These are phyloP conservation scores for Teunomyces tritomae DNA, from an alignment of 805 yeast genomes.

Conservation along the genomic window DNA sequence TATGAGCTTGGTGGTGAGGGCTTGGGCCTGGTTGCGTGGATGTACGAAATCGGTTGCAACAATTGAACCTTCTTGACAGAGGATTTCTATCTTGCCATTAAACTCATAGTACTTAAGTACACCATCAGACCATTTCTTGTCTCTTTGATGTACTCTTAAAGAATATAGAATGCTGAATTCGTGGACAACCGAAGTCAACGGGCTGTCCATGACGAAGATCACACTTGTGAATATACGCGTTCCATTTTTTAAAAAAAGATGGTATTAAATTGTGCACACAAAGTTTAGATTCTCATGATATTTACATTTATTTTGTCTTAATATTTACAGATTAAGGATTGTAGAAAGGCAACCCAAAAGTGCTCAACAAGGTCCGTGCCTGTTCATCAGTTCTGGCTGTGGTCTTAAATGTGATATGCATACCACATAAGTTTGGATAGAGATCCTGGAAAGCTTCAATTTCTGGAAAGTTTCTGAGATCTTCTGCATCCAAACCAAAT, in stretches of 20 bases:
- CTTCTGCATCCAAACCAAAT: constrained; percentile 77
- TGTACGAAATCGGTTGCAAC: constrained; percentile 32
- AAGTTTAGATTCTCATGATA: neutral
- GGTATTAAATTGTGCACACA: neutral
- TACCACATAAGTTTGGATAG: constrained; percentile 84
- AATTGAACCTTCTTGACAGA: constrained; percentile 33
- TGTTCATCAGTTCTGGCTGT: constrained; percentile 86
- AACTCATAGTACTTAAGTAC: constrained; percentile 42
- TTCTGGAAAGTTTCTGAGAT: constrained; percentile 86
- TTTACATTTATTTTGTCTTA: constrained; percentile 1
- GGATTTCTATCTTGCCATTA: constrained; percentile 47
- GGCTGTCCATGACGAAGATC: neutral
- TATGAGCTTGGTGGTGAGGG: constrained; percentile 11
- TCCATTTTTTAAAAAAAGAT: no score
- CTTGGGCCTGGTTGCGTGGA: constrained; percentile 15
- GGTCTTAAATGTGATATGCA: constrained; percentile 82
- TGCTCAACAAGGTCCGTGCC: constrained; percentile 81
- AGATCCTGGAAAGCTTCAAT: constrained; percentile 85
- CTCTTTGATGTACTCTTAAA: constrained; percentile 42
- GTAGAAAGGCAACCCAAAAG: constrained; percentile 75
- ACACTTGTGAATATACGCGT: neutral
- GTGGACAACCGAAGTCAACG: constrained; percentile 36
- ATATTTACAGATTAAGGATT: constrained; percentile 13
- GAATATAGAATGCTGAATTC: constrained; percentile 50
- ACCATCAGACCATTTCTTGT: constrained; percentile 55